Evolutionary conservation across 441 rosid genomes (phyloP).

Genomic region (Pelargonium cotyledonis): DNA sequence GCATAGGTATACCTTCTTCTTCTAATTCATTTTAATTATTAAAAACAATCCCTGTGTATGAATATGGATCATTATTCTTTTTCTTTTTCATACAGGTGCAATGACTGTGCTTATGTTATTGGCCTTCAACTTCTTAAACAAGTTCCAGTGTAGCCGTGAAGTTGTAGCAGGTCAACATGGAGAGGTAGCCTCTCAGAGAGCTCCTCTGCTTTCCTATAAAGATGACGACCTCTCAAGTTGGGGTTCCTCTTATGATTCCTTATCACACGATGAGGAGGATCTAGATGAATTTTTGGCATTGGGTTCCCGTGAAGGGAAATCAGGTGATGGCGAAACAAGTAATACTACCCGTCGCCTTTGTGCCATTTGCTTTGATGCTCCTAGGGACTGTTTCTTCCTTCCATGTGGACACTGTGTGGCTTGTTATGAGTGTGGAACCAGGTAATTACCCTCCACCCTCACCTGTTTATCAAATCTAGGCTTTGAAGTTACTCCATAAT

Average conservation of each 20-base stretch:
- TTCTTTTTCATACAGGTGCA: slow-evolving; percentile 35
- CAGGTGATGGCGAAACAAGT: slow-evolving; percentile 51
- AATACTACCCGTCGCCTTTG: slow-evolving; percentile 81
- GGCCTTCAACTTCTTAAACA: slow-evolving; percentile 55
- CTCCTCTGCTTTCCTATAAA: slow-evolving; percentile 70
- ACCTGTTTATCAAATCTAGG: not conserved
- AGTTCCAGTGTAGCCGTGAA: slow-evolving; percentile 37
- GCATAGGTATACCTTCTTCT: slow-evolving; percentile 52
- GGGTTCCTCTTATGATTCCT: slow-evolving; percentile 89
- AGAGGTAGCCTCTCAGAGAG: slow-evolving; percentile 39
- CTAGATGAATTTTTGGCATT: slow-evolving; percentile 45
- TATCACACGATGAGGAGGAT: slow-evolving; percentile 60
- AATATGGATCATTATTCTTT: not conserved
- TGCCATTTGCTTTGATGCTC: slow-evolving; percentile 95
- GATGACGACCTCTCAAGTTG: slow-evolving; percentile 91
- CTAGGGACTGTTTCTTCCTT: slow-evolving; percentile 97
- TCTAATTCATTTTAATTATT: not conserved
- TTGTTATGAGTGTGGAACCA: slow-evolving; percentile 80
- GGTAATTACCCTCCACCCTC: slow-evolving; percentile 37
- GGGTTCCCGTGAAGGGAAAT: slow-evolving; percentile 36
- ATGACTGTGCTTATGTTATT: slow-evolving; percentile 58
- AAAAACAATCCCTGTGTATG: not conserved
- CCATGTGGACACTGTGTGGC: slow-evolving; percentile 95
- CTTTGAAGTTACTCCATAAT: not conserved
- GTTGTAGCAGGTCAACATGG: slow-evolving; percentile 28